Evolutionary conservation across 1,284 basidiomycete genomes (phyloP).

Genomic region (Cryptococcus deneoformans): DNA sequence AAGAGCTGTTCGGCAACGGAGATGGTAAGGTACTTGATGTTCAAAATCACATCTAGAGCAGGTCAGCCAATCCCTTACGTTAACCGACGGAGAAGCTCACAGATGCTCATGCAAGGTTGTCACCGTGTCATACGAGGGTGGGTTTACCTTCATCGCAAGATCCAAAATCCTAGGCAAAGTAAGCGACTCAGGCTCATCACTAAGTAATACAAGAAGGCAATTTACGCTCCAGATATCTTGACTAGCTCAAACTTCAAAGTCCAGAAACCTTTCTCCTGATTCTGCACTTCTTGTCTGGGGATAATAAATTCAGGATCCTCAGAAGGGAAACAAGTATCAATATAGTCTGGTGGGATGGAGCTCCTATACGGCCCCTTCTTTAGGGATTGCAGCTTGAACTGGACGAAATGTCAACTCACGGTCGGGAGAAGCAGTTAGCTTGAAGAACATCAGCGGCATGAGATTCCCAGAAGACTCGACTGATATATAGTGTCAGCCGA

Average conservation of each 20-base stretch:
- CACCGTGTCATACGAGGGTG: conserved; percentile 19
- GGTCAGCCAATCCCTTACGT: no score
- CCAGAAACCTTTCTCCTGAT: conserved; percentile 16
- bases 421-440: conserved; percentile 38
- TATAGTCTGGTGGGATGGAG: conserved; percentile 21
- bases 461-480: conserved; percentile 35
- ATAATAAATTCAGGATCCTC: not conserved
- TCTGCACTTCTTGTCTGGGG: conserved; percentile 5
- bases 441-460: conserved; percentile 30
- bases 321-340: conserved; percentile 31
- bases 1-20: conserved; percentile 24
- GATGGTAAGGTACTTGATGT: conserved; percentile 19
- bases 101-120: conserved; percentile 21
- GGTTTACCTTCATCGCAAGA: conserved; percentile 16
- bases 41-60: conserved; percentile 18
- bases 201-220: not conserved
- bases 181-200: not conserved
- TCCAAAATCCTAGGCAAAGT: conserved; percentile 7
- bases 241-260: conserved; percentile 30
- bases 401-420: not conserved
- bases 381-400: no score
- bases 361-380: not conserved
- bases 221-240: conserved; percentile 19
- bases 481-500: not conserved
- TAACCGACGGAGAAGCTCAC: no score